Evolutionary conservation across 2,329 filamentous ascomycete genomes (phyloP).

Genomic region (Penicillium sp.): DNA sequence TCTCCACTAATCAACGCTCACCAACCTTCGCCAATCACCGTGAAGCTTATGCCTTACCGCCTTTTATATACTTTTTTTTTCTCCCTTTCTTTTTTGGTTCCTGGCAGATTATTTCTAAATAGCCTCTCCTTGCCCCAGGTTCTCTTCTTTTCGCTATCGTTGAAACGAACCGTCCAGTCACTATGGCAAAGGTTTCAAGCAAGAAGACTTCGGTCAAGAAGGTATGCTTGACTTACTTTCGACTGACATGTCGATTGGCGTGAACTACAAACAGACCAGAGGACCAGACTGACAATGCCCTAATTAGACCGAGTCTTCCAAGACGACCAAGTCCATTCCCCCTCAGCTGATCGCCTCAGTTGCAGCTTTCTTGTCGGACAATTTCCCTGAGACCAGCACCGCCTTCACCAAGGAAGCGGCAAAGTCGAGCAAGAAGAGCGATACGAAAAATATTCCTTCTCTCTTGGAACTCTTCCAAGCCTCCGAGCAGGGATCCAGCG

Average conservation of each 20-base stretch:
- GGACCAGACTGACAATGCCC: conserved; percentile 5
- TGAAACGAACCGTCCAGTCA: background rate
- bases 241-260: background rate
- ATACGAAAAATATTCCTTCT: conserved; percentile 35
- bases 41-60: conserved; percentile 22
- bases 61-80: conserved; percentile 23
- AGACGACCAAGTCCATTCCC: conserved; percentile 37
- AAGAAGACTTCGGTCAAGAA: conserved; percentile 29
- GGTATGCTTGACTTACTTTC: conserved; percentile 6
- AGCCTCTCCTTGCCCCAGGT: conserved; percentile 3
- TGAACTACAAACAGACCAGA: background rate
- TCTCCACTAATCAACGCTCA: background rate
- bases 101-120: conserved; percentile 13
- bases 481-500: conserved; percentile 15
- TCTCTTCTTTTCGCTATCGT: background rate
- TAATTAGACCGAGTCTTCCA: conserved; percentile 24
- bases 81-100: conserved; percentile 23
- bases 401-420: conserved; percentile 62
- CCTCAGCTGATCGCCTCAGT: conserved; percentile 65
- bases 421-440: conserved; percentile 26
- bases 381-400: conserved; percentile 61
- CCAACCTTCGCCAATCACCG: conserved; percentile 22
- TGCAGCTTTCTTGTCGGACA: conserved; percentile 63
- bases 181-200: conserved; percentile 30
- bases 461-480: conserved; percentile 32